Percentiles rank a stretch among this genome's conserved stretches.
These are phyloP conservation scores for Camellia granthamiana DNA, from an alignment of 148 eudicot genomes.

Conservation along the genomic window DNA sequence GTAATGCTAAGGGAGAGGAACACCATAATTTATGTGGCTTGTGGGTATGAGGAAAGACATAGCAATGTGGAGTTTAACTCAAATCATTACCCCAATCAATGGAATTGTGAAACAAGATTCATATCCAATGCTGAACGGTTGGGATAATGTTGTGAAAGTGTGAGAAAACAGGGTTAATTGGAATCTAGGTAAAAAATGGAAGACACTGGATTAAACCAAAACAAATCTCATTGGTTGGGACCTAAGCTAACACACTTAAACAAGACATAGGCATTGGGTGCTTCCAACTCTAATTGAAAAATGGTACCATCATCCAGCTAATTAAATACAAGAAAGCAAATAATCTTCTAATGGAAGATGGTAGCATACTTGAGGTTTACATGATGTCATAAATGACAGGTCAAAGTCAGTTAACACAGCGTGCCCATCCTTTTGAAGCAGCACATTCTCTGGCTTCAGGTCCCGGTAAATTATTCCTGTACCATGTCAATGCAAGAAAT, in stretches of 20 bases:
- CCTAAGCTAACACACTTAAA: not conserved
- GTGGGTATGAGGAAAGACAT: too few species aligned
- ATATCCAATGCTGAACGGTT: not conserved
- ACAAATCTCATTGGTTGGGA: not conserved
- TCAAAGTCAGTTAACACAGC: constrained; percentile 88
- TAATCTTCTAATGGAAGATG: not conserved
- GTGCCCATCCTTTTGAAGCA: constrained; percentile 86
- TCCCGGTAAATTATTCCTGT: constrained; percentile 94
- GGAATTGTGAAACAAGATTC: not conserved
- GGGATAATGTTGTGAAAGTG: not conserved
- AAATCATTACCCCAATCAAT: not conserved
- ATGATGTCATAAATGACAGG: constrained; percentile 75
- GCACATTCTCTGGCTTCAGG: constrained; percentile 91
- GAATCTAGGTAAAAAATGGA: not conserved
- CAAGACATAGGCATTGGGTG: not conserved
- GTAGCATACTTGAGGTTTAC: constrained; percentile 78
- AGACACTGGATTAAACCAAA: not conserved
- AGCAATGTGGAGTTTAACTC: not conserved
- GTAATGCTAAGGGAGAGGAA: not conserved
- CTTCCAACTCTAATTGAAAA: constrained; percentile 3
- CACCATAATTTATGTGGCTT: not conserved
- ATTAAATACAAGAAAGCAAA: not conserved
- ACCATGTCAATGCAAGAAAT: constrained; percentile 16
- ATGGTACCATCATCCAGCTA: not conserved
- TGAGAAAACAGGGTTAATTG: not conserved